Percentiles rank a stretch among this genome's conserved stretches.
Evolutionary conservation across 2,329 filamentous ascomycete genomes (phyloP).

Genomic region (Venturiaceae sp.): DNA sequence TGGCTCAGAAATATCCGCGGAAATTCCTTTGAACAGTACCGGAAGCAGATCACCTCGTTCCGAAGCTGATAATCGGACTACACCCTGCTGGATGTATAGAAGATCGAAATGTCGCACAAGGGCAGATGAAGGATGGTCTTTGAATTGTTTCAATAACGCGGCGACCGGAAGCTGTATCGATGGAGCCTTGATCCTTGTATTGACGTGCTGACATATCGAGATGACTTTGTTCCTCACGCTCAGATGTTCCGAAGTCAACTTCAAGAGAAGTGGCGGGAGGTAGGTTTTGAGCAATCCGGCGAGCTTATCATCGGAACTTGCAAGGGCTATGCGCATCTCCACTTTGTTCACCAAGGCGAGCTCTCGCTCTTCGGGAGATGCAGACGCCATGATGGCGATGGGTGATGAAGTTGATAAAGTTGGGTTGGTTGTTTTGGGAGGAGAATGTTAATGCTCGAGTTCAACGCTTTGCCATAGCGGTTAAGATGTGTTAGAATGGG

Average conservation of each 20-base stretch:
- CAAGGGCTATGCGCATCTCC: slow-evolving; percentile 72
- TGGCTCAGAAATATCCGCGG: slow-evolving; percentile 46
- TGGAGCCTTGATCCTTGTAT: slow-evolving; percentile 50
- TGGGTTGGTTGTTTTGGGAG: neutral
- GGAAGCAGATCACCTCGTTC: slow-evolving; percentile 32
- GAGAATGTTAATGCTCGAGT: neutral
- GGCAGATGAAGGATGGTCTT: slow-evolving; percentile 55
- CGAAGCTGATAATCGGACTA: slow-evolving; percentile 43
- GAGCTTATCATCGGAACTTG: slow-evolving; percentile 76
- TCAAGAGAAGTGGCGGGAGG: slow-evolving; percentile 72
- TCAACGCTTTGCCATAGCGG: neutral
- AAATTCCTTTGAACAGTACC: slow-evolving; percentile 44
- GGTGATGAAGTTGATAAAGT: neutral
- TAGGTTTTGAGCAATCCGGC: slow-evolving; percentile 69
- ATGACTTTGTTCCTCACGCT: slow-evolving; percentile 74
- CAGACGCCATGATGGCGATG: slow-evolving; percentile 4
- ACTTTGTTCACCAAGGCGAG: slow-evolving; percentile 75
- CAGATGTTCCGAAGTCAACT: slow-evolving; percentile 71
- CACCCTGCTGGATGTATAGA: slow-evolving; percentile 78
- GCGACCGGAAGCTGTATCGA: slow-evolving; percentile 72
- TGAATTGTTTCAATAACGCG: slow-evolving; percentile 83
- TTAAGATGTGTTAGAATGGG: neutral
- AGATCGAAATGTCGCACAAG: slow-evolving; percentile 84
- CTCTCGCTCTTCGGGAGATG: slow-evolving; percentile 56
- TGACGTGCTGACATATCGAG: slow-evolving; percentile 62